Evolutionary conservation across 78 protist genomes (phyloP).

Genomic region (Thecamonas trahens): DNA sequence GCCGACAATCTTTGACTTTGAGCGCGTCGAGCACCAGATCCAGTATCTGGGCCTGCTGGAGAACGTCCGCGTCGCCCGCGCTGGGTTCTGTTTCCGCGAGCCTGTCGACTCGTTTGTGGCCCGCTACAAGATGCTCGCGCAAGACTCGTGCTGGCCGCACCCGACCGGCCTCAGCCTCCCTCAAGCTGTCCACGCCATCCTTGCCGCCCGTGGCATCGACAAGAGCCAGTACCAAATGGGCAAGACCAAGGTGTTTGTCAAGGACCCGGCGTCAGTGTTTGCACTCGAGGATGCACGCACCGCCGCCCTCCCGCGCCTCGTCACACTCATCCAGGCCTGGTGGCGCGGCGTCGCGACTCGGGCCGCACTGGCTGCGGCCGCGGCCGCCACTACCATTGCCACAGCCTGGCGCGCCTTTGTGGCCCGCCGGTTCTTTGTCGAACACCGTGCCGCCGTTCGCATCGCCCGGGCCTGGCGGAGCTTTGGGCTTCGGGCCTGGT

Average conservation of each 20-base stretch:
- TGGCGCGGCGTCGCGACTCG: too few relatives aligned
- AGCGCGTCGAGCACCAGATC: conserved; percentile 59
- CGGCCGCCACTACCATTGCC: background rate
- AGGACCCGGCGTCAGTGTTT: conserved; percentile 77
- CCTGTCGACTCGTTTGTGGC: conserved; percentile 55
- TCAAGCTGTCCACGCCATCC: conserved; percentile 38
- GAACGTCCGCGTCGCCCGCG: conserved; percentile 86
- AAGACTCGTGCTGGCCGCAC: too few relatives aligned
- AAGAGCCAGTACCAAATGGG: conserved; percentile 79
- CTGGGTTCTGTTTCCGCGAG: conserved; percentile 88
- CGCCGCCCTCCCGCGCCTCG: too few relatives aligned
- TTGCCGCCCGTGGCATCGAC: conserved; percentile 37
- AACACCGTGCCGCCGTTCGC: too few relatives aligned
- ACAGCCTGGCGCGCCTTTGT: background rate
- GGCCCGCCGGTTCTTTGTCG: background rate
- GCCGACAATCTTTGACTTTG: conserved; percentile 38
- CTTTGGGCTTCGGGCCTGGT: too few relatives aligned
- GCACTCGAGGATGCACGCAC: too few relatives aligned
- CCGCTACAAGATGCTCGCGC: conserved; percentile 70
- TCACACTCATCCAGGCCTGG: too few relatives aligned
- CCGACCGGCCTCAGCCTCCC: too few relatives aligned
- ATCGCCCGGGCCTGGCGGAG: too few relatives aligned
- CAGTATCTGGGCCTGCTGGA: conserved; percentile 85
- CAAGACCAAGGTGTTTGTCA: conserved; percentile 68
- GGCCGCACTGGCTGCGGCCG: too few relatives aligned